These are phyloP conservation scores for Lepraria neglecta DNA, from an alignment of 495 filamentous ascomycete genomes.

Conservation along the genomic window DNA sequence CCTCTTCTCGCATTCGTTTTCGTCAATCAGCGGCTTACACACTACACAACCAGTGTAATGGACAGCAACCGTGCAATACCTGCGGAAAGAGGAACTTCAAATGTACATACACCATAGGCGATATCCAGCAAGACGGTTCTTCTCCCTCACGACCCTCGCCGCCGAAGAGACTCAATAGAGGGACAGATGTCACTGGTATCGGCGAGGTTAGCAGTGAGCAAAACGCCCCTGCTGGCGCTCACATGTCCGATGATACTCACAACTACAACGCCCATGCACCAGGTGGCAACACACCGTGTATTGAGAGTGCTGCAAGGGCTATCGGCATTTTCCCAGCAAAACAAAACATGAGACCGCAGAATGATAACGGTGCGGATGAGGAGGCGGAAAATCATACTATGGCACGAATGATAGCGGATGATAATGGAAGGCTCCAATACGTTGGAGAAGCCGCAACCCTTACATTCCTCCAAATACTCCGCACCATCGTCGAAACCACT, in stretches of 20 bases:
- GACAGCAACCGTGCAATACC: constrained; percentile 12
- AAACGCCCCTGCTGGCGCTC: neutral
- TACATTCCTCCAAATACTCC: constrained; percentile 64
- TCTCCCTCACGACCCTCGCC: neutral
- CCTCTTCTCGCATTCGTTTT: neutral
- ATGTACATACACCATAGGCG: constrained; percentile 9
- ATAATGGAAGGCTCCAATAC: constrained; percentile 53
- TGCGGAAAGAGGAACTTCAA: constrained; percentile 12
- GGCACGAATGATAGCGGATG: constrained; percentile 55
- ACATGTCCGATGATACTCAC: neutral
- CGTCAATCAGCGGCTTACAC: too few relatives aligned
- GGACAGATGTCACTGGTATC: constrained; percentile 1
- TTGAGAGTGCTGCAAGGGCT: constrained; percentile 2
- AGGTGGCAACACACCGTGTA: neutral
- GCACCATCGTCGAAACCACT: constrained; percentile 63
- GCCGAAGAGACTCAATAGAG: constrained; percentile 14
- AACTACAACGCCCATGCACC: neutral
- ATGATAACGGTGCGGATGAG: constrained; percentile 45
- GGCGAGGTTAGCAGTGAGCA: neutral
- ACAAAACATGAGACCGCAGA: constrained; percentile 26
- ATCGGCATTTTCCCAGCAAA: neutral
- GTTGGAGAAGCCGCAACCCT: constrained; percentile 68
- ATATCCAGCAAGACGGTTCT: neutral
- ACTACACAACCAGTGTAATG: constrained; percentile 9
- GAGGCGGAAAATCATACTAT: constrained; percentile 52